Conservation (phyloP, 805 yeast genomes). For the Kurtzmaniella fragi region DNA sequence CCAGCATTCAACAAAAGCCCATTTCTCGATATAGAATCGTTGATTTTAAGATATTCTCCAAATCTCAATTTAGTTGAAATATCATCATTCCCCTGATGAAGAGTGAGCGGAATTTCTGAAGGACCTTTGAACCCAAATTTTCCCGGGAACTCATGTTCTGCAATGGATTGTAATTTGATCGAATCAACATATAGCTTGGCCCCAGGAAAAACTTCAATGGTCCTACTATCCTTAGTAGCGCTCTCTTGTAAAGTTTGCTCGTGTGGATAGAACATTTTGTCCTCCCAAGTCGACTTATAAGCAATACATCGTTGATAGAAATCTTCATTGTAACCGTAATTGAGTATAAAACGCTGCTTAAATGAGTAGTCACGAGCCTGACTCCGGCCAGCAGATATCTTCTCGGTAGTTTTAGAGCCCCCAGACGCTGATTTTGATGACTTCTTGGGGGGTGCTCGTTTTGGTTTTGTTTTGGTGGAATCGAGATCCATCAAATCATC, state of each 20-base stretch:
- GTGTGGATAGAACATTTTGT: conserved; percentile 37
- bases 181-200: background rate
- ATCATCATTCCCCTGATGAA: conserved; percentile 6
- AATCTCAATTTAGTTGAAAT: conserved; percentile 3
- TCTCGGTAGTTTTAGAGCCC: background rate
- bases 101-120: conserved; percentile 7
- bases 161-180: background rate
- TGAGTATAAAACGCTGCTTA: conserved; percentile 27
- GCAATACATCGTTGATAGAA: conserved; percentile 38
- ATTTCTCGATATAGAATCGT: conserved; percentile 14
- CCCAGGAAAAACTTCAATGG: background rate
- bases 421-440: background rate
- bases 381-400: conserved; percentile 1
- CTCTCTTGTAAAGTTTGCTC: conserved; percentile 15
- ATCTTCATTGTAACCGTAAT: conserved; percentile 46
- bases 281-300: conserved; percentile 48
- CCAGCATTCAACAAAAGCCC: conserved; percentile 47
- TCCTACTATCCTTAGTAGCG: background rate
- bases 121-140: background rate
- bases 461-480: background rate
- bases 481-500: no score
- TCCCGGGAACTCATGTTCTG: background rate
- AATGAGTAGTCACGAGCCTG: conserved; percentile 19
- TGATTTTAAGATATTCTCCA: conserved; percentile 6
- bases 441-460: background rate